Evolutionary conservation across 2,329 filamentous ascomycete species (phyloP).

Genomic region (Colletotrichum sp.): DNA sequence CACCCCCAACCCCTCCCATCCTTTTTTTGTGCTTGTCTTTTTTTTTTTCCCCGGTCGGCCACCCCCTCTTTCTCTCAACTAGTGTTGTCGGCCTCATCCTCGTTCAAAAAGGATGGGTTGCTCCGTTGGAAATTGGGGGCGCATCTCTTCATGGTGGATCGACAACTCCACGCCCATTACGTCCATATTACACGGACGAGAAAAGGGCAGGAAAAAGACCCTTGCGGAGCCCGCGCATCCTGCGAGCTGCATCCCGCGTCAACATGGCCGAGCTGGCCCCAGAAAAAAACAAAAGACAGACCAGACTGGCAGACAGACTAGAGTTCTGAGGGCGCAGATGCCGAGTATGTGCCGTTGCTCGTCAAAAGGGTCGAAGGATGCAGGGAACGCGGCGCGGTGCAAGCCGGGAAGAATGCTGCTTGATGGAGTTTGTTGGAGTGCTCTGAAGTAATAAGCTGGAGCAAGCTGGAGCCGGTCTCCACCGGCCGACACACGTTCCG

Average conservation of each 20-base stretch:
- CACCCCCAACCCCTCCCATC: neutral
- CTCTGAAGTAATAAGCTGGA: neutral
- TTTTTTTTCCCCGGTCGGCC: neutral
- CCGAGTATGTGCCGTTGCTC: neutral
- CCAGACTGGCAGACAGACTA: neutral
- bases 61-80: neutral
- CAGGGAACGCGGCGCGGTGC: neutral
- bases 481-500: constrained; percentile 13
- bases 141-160: constrained; percentile 6
- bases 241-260: neutral
- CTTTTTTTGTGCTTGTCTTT: neutral
- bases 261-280: neutral
- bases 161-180: constrained; percentile 15
- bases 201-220: neutral
- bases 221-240: neutral
- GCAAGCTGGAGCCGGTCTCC: constrained; percentile 5
- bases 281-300: neutral
- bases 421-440: neutral
- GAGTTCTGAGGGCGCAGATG: neutral
- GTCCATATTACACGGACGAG: neutral
- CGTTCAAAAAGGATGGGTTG: neutral
- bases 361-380: neutral
- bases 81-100: neutral
- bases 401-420: neutral
- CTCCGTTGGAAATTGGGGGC: neutral